A percentile compares a stretch with the other conserved stretches of the same genome.
Conservation (phyloP, 2,329 filamentous ascomycete species). For the Pyrenochaeta sp. region DNA sequence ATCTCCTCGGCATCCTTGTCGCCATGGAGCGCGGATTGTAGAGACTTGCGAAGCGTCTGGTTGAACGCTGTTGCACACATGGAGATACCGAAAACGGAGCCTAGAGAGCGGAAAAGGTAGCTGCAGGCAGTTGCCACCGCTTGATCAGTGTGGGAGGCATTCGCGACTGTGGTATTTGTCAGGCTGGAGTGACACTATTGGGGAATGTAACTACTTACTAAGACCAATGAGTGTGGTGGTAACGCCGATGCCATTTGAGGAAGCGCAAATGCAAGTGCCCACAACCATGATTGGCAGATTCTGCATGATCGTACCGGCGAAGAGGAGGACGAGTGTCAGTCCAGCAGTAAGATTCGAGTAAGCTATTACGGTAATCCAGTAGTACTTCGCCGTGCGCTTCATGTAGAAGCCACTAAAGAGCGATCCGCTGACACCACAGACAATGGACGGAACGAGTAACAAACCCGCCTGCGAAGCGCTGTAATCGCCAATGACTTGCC, state of each 20-base stretch:
- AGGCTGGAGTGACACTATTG: too few relatives aligned
- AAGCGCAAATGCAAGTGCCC: slow-evolving; percentile 64
- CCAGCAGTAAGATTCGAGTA: slow-evolving; percentile 65
- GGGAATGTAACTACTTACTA: slow-evolving; percentile 30
- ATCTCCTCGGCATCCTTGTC: slow-evolving; percentile 70
- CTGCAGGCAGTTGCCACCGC: slow-evolving; percentile 80
- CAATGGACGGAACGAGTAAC: slow-evolving; percentile 72
- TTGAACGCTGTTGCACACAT: slow-evolving; percentile 76
- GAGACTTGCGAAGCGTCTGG: slow-evolving; percentile 67
- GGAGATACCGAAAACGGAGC: slow-evolving; percentile 72
- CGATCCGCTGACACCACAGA: slow-evolving; percentile 69
- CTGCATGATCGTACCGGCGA: slow-evolving; percentile 61
- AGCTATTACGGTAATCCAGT: slow-evolving; percentile 69
- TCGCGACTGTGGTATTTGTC: slow-evolving; percentile 59
- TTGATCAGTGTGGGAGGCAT: slow-evolving; percentile 71
- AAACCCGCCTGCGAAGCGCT: slow-evolving; percentile 71
- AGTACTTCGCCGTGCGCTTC: slow-evolving; percentile 75
- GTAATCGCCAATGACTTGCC: slow-evolving; percentile 74
- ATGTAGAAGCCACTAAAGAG: slow-evolving; percentile 72
- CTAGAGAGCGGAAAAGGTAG: slow-evolving; percentile 81
- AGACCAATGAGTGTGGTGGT: slow-evolving; percentile 77
- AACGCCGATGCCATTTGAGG: slow-evolving; percentile 68
- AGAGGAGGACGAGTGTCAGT: slow-evolving; percentile 64
- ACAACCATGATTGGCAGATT: slow-evolving; percentile 63
- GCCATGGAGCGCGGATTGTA: slow-evolving; percentile 63